Base-by-base conservation (phyloP, 495 filamentous ascomycete genomes). In the Tuber borchii region DNA sequence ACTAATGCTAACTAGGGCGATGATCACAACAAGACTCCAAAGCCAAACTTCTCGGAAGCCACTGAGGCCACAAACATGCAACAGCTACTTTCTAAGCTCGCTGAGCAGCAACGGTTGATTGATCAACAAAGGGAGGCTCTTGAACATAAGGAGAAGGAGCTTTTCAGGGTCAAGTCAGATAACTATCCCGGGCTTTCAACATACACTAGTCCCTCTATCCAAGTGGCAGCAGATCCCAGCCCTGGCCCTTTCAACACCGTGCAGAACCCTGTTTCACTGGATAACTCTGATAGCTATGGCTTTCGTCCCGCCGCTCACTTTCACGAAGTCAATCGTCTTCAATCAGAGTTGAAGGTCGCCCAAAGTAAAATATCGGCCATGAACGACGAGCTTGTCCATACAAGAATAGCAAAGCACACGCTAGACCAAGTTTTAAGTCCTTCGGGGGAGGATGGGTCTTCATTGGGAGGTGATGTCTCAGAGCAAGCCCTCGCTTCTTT, bases 331-430 rank as follows among this genome's bases (percentile, higher is more conserved):
- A 75, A 81, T 70, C 88, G 88, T 61, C 87, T 96, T 70, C 88
- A 89, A 76, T 86, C 88, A 73, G 91, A 98, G 84, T 87, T 99
- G 20, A 89, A 91, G 74, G 89, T 88, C 77, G 93, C 94, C 37
- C 91, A 92, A 78, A 89, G 88, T 79, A 91, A 90, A 77, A 94
- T 99, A 83, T 91, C 90, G 74, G 87, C 90, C 26, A 91, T 97
- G 84, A 93, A 93, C 76, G 89, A 94, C 75, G 93, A 97, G 83
- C 88, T 97, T 73, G 87, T 91, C 40, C 91, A 95, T 75, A 91
- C 87, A 16, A 92, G 93, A 68, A 89, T 89, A 81, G 90, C 89
- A 70, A 92, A 91, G 82, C 90, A 93, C 81, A 93, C 91, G 20
- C 77, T 93, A 70, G 91, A 93, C 74, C 89, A 93, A 81, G 89